A percentile compares a stretch with the other conserved stretches of the same genome.
Evolutionary conservation across 2,329 filamentous ascomycete genomes (phyloP).

Genomic region (Fusarium redolens): DNA sequence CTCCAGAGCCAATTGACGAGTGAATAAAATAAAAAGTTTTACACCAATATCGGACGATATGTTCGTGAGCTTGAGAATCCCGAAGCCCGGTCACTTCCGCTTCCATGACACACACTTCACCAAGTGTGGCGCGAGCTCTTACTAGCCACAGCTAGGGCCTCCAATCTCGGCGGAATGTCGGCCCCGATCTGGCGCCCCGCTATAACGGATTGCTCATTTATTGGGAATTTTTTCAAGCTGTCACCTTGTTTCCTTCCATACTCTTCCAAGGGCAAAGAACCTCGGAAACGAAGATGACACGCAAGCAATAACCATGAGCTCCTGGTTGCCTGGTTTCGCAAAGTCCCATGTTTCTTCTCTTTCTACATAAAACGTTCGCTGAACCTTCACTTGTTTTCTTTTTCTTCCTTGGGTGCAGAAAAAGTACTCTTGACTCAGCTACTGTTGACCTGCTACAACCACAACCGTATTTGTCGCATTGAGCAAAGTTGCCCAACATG

Average conservation of each 20-base stretch:
- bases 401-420: background rate
- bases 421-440: constrained; percentile 23
- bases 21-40: constrained; percentile 1
- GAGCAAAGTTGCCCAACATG: constrained; percentile 51
- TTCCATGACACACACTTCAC: constrained; percentile 33
- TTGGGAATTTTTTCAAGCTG: constrained; percentile 36
- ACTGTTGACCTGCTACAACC: constrained; percentile 24
- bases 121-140: constrained; percentile 19
- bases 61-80: constrained; percentile 17
- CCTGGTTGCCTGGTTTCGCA: constrained; percentile 44
- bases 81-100: constrained; percentile 29
- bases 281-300: constrained; percentile 49
- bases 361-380: constrained; percentile 31
- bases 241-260: constrained; percentile 32
- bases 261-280: constrained; percentile 38
- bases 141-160: constrained; percentile 21
- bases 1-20: background rate
- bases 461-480: constrained; percentile 22
- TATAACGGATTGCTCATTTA: constrained; percentile 42
- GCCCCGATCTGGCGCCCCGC: constrained; percentile 35
- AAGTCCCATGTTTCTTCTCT: constrained; percentile 36
- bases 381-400: constrained; percentile 10
- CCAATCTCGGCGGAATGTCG: constrained; percentile 23
- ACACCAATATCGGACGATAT: constrained; percentile 29
- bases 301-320: constrained; percentile 50